phyloP scores from a whole-genome alignment of 306 rosid genomes.

The Inga laurina region DNA sequence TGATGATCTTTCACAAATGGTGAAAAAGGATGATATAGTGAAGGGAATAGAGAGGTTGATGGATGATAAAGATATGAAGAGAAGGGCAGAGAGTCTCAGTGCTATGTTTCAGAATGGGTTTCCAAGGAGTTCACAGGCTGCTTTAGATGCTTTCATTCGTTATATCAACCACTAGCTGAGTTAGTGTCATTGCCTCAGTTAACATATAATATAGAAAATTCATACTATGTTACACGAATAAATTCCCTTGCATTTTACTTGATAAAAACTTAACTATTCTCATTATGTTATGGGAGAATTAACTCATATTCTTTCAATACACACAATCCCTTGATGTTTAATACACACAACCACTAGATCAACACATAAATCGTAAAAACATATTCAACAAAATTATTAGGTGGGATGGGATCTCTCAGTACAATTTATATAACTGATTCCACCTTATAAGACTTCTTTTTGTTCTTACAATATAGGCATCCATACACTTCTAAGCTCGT shows the following conservation, averaged over 20 bases:
- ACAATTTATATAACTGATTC: too few species aligned
- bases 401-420: too few species aligned
- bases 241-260: neutral
- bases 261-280: neutral
- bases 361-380: too few species aligned
- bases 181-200: neutral
- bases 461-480: neutral
- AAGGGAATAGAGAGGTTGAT: constrained; percentile 52
- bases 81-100: constrained; percentile 32
- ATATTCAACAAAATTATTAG: too few species aligned
- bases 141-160: constrained; percentile 47
- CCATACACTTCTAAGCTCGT: neutral
- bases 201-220: neutral
- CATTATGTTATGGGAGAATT: too few species aligned
- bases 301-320: too few species aligned
- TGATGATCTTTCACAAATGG: constrained; percentile 31
- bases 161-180: neutral
- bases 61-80: constrained; percentile 44
- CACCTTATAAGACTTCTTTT: too few species aligned
- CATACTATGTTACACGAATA: neutral
- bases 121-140: constrained; percentile 46
- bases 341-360: too few species aligned
- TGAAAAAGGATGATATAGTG: constrained; percentile 43
- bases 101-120: constrained; percentile 50
- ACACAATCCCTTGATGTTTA: too few species aligned